phyloP scores from a whole-genome alignment of 2,329 filamentous ascomycete genomes.

The Ceratocystis cacaofunesta region DNA sequence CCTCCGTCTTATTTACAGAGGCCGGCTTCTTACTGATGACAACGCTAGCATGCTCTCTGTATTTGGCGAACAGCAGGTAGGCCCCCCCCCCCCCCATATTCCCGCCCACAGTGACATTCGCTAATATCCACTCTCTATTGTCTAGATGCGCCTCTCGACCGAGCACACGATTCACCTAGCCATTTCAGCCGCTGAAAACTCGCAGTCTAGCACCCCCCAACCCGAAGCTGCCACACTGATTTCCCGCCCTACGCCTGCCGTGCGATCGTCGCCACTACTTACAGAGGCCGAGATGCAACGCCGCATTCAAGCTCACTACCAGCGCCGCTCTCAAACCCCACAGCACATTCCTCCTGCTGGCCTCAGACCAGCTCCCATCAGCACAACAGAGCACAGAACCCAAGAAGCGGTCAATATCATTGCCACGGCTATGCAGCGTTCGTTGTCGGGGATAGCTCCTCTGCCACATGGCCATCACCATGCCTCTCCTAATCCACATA shows the following conservation, averaged over 20 bases:
- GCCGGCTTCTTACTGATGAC: conserved; percentile 40
- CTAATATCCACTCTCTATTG: conserved; percentile 16
- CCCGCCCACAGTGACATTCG: conserved; percentile 12
- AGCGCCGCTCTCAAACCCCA: conserved; percentile 9
- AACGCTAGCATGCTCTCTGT: conserved; percentile 41
- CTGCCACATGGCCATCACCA: neutral
- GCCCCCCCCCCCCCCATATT: neutral
- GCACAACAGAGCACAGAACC: conserved; percentile 6
- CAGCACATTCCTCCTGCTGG: conserved; percentile 4
- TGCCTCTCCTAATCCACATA: neutral
- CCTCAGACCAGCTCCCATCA: neutral
- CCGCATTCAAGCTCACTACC: conserved; percentile 15
- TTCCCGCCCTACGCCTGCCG: conserved; percentile 6
- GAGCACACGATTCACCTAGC: conserved; percentile 14
- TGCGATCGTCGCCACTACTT: conserved; percentile 14
- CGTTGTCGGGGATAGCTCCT: conserved; percentile 5
- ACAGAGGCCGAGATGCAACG: conserved; percentile 16
- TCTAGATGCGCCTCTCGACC: conserved; percentile 12
- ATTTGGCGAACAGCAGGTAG: conserved; percentile 41
- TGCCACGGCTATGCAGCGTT: conserved; percentile 14
- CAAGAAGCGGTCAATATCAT: conserved; percentile 16
- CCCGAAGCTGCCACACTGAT: neutral
- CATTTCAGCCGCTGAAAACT: conserved; percentile 10
- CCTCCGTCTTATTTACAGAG: conserved; percentile 46
- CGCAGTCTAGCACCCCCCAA: neutral